phyloP scores from a whole-genome alignment of 805 yeast species.

The Teunomyces panamensis region DNA sequence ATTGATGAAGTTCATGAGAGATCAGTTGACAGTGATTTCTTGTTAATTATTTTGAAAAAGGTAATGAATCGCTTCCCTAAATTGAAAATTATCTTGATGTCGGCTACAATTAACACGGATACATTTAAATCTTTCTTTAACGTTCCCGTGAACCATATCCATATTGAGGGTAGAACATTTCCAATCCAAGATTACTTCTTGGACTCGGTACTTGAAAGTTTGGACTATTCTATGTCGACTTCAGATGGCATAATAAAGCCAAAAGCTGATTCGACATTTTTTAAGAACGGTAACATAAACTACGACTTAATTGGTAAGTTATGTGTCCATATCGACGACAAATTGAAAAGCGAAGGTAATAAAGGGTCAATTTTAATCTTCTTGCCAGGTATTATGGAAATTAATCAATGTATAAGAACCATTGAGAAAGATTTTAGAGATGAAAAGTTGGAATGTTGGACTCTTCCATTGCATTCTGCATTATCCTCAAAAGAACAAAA shows the following conservation, averaged over 20 bases:
- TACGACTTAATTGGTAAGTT: slow-evolving; percentile 66
- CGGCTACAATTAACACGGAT: slow-evolving; percentile 83
- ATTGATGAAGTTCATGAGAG: slow-evolving; percentile 98
- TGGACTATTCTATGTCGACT: slow-evolving; percentile 53
- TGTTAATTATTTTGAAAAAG: slow-evolving; percentile 71
- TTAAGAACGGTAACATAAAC: slow-evolving; percentile 65
- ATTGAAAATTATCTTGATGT: slow-evolving; percentile 77
- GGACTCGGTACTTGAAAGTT: slow-evolving; percentile 56
- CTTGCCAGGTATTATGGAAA: slow-evolving; percentile 89
- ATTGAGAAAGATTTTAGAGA: slow-evolving; percentile 17
- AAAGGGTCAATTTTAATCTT: slow-evolving; percentile 80
- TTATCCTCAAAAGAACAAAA: slow-evolving; percentile 80
- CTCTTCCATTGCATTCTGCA: slow-evolving; percentile 88
- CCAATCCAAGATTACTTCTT: slow-evolving; percentile 80
- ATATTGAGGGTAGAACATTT: slow-evolving; percentile 90
- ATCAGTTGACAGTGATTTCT: slow-evolving; percentile 84
- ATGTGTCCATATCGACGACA: slow-evolving; percentile 50
- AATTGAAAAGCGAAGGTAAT: slow-evolving; percentile 38
- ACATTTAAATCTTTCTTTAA: slow-evolving; percentile 67
- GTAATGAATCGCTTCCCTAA: slow-evolving; percentile 50
- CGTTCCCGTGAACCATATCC: slow-evolving; percentile 55
- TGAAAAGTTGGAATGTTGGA: slow-evolving; percentile 24
- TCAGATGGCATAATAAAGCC: slow-evolving; percentile 49
- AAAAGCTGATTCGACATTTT: slow-evolving; percentile 62
- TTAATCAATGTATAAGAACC: slow-evolving; percentile 58